These are phyloP conservation scores for Xerocomus minutiporus DNA, from an alignment of 1,284 basidiomycete genomes.

Conservation along the genomic window DNA sequence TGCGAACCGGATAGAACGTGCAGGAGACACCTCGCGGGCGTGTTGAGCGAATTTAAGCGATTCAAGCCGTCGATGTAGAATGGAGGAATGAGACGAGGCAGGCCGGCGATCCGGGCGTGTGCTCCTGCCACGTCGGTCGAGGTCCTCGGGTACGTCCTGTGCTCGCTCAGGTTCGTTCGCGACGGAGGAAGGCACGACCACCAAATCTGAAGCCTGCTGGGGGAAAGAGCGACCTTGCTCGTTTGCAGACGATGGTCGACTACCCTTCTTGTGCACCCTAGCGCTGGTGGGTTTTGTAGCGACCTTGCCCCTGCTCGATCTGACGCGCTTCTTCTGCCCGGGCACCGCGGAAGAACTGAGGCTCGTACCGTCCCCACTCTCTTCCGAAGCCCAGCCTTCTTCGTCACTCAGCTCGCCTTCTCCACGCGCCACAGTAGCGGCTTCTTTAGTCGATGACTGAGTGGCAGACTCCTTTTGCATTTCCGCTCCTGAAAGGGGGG, in stretches of 20 bases:
- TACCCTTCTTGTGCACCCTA: conserved; percentile 8
- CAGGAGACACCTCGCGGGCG: conserved; percentile 28
- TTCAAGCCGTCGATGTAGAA: conserved; percentile 31
- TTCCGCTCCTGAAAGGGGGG: not conserved
- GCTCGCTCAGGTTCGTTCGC: conserved; percentile 9
- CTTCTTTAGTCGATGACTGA: not conserved
- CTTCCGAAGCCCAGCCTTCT: conserved; percentile 27
- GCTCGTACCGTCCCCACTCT: conserved; percentile 6
- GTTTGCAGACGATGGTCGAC: conserved; percentile 10
- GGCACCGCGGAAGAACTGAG: not conserved
- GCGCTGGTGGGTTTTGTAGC: not conserved
- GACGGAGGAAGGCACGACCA: not conserved
- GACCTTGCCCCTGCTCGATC: conserved; percentile 15
- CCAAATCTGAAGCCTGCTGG: conserved; percentile 2
- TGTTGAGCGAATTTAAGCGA: conserved; percentile 19
- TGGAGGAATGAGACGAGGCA: conserved; percentile 20
- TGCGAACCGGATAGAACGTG: conserved; percentile 32
- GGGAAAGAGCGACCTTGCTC: conserved; percentile 11
- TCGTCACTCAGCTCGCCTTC: conserved; percentile 16
- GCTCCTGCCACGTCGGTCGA: conserved; percentile 27
- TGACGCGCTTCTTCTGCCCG: conserved; percentile 17
- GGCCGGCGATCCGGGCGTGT: conserved; percentile 12
- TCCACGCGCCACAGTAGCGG: not conserved
- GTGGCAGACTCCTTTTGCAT: not conserved
- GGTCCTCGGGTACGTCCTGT: conserved; percentile 7